phyloP scores from a whole-genome alignment of 768 basidiomycete genomes.

The Scleroderma citrinum region DNA sequence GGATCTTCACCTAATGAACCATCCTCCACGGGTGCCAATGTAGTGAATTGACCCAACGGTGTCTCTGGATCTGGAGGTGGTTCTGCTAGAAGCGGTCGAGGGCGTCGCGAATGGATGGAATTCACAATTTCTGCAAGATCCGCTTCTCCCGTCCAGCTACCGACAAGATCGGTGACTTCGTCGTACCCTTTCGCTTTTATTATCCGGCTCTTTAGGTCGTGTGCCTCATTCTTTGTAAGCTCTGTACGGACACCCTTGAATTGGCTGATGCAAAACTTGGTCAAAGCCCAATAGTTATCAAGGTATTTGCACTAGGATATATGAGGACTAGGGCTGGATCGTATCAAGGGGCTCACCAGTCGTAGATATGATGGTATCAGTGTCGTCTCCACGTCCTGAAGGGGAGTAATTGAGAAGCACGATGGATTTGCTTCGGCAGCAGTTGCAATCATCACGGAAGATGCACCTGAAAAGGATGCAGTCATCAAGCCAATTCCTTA shows the following conservation, averaged over 20 bases:
- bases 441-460: constrained; percentile 95
- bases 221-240: constrained; percentile 55
- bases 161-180: constrained; percentile 45
- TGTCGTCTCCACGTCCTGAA: constrained; percentile 61
- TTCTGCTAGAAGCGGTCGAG: constrained; percentile 14
- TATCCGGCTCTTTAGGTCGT: constrained; percentile 46
- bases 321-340: neutral
- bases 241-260: constrained; percentile 64
- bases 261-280: constrained; percentile 82
- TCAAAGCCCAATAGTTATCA: constrained; percentile 73
- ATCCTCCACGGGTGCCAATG: neutral
- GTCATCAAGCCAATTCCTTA: neutral
- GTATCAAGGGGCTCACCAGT: constrained; percentile 41
- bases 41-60: neutral
- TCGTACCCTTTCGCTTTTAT: constrained; percentile 58
- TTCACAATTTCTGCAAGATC: constrained; percentile 53
- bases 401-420: constrained; percentile 68
- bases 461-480: constrained; percentile 47
- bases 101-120: constrained; percentile 34
- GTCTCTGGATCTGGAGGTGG: neutral
- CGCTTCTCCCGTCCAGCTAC: constrained; percentile 52
- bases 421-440: constrained; percentile 92
- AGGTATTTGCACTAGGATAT: constrained; percentile 60
- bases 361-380: constrained; percentile 71
- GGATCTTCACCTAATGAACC: constrained; percentile 29